Evolutionary conservation across 805 yeast genomes (phyloP).

Genomic region (Wickerhamiella bombiphila): DNA sequence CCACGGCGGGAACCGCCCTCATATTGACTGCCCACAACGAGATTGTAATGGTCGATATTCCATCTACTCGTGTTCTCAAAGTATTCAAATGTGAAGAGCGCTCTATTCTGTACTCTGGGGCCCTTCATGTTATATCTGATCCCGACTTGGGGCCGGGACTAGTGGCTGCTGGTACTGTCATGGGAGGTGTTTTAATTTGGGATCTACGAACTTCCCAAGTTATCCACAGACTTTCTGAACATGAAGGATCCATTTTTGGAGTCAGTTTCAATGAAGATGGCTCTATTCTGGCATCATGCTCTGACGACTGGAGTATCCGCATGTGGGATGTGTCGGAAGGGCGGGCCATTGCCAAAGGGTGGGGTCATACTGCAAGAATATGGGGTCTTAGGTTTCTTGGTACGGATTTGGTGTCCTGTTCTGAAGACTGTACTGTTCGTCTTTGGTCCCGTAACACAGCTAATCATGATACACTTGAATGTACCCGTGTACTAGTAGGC

Average conservation of each 20-base stretch:
- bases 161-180: conserved; percentile 84
- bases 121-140: conserved; percentile 39
- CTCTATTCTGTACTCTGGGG: conserved; percentile 79
- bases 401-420: conserved; percentile 37
- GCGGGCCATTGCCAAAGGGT: conserved; percentile 53
- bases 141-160: conserved; percentile 18
- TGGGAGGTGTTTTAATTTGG: conserved; percentile 81
- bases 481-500: conserved; percentile 40
- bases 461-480: conserved; percentile 23
- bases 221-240: conserved; percentile 47
- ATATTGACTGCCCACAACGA: conserved; percentile 71
- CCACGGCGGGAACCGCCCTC: conserved; percentile 24
- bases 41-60: conserved; percentile 30
- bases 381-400: conserved; percentile 61
- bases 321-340: conserved; percentile 55
- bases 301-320: conserved; percentile 84
- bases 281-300: conserved; percentile 55
- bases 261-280: conserved; percentile 49
- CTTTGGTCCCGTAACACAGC: conserved; percentile 43
- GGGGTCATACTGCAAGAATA: conserved; percentile 95
- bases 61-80: conserved; percentile 19
- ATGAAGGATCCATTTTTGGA: conserved; percentile 85
- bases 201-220: conserved; percentile 27
- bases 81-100: conserved; percentile 44
- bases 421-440: conserved; percentile 80